Evolutionary conservation across 2,329 filamentous ascomycete species (phyloP).

Genomic region (Pleoardoris graminearum): DNA sequence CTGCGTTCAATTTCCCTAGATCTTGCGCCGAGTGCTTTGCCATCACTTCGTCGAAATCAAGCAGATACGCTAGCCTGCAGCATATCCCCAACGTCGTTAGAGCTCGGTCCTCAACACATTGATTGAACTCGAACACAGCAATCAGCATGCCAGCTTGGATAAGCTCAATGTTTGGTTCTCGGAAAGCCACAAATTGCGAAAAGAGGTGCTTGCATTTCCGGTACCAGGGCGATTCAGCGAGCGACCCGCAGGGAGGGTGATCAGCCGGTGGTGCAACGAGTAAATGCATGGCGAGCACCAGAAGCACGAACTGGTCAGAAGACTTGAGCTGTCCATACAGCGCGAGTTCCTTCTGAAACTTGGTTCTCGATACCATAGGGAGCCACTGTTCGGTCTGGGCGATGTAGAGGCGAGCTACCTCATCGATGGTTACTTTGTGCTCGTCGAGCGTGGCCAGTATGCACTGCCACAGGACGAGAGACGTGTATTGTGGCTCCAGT

Average conservation of each 20-base stretch:
- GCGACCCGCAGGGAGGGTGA: conserved; percentile 7
- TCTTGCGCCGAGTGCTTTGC: neutral
- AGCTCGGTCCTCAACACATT: conserved; percentile 17
- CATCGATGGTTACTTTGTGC: conserved; percentile 11
- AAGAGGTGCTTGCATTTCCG: conserved; percentile 22
- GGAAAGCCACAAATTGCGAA: conserved; percentile 15
- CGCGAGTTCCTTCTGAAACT: conserved; percentile 5
- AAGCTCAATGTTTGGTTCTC: conserved; percentile 13
- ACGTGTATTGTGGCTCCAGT: conserved; percentile 6
- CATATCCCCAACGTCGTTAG: conserved; percentile 19
- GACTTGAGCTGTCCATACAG: conserved; percentile 2
- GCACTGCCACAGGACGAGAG: conserved; percentile 12
- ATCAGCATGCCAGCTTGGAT: conserved; percentile 23
- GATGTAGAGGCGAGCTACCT: conserved; percentile 12
- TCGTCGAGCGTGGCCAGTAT: conserved; percentile 11
- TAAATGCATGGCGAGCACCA: conserved; percentile 20
- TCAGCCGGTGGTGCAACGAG: conserved; percentile 10
- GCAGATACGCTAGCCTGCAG: conserved; percentile 13
- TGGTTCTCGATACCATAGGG: conserved; percentile 14
- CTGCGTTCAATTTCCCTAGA: conserved; percentile 5
- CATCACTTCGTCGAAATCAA: conserved; percentile 16
- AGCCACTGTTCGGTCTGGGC: conserved; percentile 15
- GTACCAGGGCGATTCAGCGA: conserved; percentile 17
- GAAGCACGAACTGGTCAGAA: conserved; percentile 10
- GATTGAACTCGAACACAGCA: conserved; percentile 20